Conservation (phyloP, 2,329 filamentous ascomycete species). For the Verticillium tricorpus region DNA sequence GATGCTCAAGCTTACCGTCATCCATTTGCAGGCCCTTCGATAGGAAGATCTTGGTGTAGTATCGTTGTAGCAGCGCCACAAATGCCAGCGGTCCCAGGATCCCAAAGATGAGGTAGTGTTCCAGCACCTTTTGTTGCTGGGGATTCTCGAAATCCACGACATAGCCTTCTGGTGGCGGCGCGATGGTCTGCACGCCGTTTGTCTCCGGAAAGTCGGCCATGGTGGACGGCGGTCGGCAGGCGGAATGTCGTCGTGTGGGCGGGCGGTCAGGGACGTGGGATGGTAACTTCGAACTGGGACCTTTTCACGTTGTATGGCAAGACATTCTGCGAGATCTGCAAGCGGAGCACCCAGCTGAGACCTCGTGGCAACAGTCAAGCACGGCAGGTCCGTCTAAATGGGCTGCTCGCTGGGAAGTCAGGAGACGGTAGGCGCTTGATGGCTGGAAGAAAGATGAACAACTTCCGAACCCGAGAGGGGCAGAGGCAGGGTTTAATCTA, state of each 20-base stretch:
- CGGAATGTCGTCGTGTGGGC: background rate
- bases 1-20: constrained; percentile 12
- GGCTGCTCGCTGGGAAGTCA: background rate
- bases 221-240: background rate
- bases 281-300: background rate
- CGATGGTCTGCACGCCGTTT: constrained; percentile 7
- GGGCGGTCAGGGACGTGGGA: background rate
- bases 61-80: constrained; percentile 13
- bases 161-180: constrained; percentile 15
- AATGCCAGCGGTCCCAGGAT: constrained; percentile 13
- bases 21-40: constrained; percentile 16
- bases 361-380: background rate
- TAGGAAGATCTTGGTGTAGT: constrained; percentile 22
- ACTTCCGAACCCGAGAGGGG: background rate
- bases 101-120: constrained; percentile 17
- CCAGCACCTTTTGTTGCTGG: constrained; percentile 10
- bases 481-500: background rate
- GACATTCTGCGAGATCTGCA: background rate
- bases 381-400: background rate
- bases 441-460: background rate
- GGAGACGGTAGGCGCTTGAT: background rate
- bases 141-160: constrained; percentile 21
- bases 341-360: background rate
- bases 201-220: constrained; percentile 5
- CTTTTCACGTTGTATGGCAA: background rate